Conservation (phyloP, 202 grass and related monocot species). For the Brachypodium distachyon region DNA sequence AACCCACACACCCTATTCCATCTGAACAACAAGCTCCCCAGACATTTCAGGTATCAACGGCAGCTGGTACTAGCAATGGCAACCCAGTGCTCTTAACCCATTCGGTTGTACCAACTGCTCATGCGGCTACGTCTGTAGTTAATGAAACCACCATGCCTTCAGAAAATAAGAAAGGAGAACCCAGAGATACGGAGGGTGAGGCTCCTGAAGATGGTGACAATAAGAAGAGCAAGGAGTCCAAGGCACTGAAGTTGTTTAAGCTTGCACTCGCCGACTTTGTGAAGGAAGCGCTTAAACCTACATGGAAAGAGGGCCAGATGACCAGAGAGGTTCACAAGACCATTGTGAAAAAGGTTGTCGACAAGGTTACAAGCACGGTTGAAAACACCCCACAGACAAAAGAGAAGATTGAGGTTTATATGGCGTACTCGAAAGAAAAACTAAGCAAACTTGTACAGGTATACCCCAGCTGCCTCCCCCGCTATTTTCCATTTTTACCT, state of each 20-base stretch:
- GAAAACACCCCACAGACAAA: constrained; percentile 75
- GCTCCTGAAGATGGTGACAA: constrained; percentile 38
- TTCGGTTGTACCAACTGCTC: background rate
- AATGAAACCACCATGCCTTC: constrained; percentile 28
- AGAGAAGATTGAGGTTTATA: constrained; percentile 88
- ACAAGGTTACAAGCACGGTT: constrained; percentile 84
- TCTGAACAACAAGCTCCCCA: constrained; percentile 29
- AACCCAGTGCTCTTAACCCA: constrained; percentile 19
- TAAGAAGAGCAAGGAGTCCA: constrained; percentile 66
- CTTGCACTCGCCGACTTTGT: constrained; percentile 75
- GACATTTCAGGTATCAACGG: constrained; percentile 20
- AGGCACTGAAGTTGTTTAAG: constrained; percentile 80
- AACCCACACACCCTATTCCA: constrained; percentile 19
- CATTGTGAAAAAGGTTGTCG: constrained; percentile 95
- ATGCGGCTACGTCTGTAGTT: constrained; percentile 7
- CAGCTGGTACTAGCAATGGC: constrained; percentile 28
- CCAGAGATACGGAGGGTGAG: constrained; percentile 31
- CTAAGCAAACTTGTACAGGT: constrained; percentile 92
- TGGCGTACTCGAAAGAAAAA: constrained; percentile 74
- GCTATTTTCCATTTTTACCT: background rate
- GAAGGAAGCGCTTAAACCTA: constrained; percentile 87
- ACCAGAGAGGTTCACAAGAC: constrained; percentile 88
- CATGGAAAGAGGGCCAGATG: constrained; percentile 94
- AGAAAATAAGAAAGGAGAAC: constrained; percentile 45
- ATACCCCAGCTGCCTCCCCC: background rate